Percentiles rank a stretch among this genome's conserved stretches.
These are phyloP conservation scores for Alopecurus myosuroides DNA, from an alignment of 176 grass and related monocot genomes.

Conservation along the genomic window DNA sequence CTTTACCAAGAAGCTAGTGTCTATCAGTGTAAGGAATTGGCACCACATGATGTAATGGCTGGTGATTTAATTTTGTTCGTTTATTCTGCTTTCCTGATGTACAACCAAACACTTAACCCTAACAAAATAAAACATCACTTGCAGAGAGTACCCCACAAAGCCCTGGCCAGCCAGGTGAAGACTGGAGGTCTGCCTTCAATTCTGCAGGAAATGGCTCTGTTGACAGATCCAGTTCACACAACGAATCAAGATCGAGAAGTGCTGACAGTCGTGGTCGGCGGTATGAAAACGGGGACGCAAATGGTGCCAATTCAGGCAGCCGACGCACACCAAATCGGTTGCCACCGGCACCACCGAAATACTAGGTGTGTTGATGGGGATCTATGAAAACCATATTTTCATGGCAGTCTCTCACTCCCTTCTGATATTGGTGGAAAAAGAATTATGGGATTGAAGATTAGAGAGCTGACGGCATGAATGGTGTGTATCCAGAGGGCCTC, in stretches of 20 bases:
- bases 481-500: constrained; percentile 42
- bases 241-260: constrained; percentile 77
- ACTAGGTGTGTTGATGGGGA: constrained; percentile 30
- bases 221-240: constrained; percentile 39
- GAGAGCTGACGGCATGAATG: background rate
- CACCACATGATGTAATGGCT: background rate
- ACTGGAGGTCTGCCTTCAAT: constrained; percentile 91
- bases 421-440: background rate
- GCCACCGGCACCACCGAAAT: constrained; percentile 72
- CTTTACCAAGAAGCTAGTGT: background rate
- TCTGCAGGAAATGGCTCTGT: constrained; percentile 59
- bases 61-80: constrained; percentile 4
- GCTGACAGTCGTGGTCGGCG: constrained; percentile 52
- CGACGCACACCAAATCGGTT: constrained; percentile 79
- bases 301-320: constrained; percentile 49
- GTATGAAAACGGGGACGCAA: constrained; percentile 71
- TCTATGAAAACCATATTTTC: constrained; percentile 19
- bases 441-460: constrained; percentile 1
- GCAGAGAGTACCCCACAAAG: constrained; percentile 63
- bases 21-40: background rate
- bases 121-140: constrained; percentile 24
- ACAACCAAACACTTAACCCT: constrained; percentile 6
- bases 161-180: constrained; percentile 59
- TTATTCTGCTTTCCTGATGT: constrained; percentile 1
- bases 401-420: constrained; percentile 11